Base-by-base conservation (phyloP, 2,329 filamentous ascomycete genomes). In the Fusarium nanum region DNA sequence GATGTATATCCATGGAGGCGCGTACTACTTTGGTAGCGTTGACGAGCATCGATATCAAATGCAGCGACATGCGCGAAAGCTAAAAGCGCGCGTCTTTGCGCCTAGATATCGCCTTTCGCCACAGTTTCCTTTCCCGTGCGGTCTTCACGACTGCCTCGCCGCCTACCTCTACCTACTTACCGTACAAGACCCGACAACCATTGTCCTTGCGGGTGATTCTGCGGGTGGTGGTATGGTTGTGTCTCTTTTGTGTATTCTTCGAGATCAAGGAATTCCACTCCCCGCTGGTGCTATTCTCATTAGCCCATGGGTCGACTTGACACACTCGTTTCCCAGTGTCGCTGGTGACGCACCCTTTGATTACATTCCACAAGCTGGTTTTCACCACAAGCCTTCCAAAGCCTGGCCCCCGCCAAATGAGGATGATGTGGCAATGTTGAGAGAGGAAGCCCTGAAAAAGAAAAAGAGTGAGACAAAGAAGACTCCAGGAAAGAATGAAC, bases 31-130 rank as follows among this genome's bases (percentile, higher is more conserved):
- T 78, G 95, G 96, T 16, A 97, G 93, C 73, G 91, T 98, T 40
- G 94, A 98, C 77, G 94, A 97, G 79, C 96, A 98, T 83, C 90
- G 96, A n/a, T 98, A 98, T 81, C 95, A 98, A 84, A 90, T 99
- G 86, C 96, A 99, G 80, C 88, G 95, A 50, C 94, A 98, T 85
- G 96, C 96, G 28, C 88, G 96, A 56, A 98, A 98, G 81, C 86
- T 99, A 65, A 94, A 96, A 80, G 95, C 94, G 20, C 87, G 94
- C 58, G 92, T 98, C 10, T 89, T 98, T 78, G 94, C 95, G 25
- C 92, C 95, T 7, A 85, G 89, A 66, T 99, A 98, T 79, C 89
- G 96, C 42, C 85, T 99, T 30, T 89, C 96, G 8, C 96, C 95
- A 4, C 94, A 98, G 78, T 99, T 95, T 64, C 96, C 96, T 0